These are phyloP conservation scores for Myriosclerotinia duriaeana DNA, from an alignment of 2,329 filamentous ascomycete genomes.

Conservation along the genomic window DNA sequence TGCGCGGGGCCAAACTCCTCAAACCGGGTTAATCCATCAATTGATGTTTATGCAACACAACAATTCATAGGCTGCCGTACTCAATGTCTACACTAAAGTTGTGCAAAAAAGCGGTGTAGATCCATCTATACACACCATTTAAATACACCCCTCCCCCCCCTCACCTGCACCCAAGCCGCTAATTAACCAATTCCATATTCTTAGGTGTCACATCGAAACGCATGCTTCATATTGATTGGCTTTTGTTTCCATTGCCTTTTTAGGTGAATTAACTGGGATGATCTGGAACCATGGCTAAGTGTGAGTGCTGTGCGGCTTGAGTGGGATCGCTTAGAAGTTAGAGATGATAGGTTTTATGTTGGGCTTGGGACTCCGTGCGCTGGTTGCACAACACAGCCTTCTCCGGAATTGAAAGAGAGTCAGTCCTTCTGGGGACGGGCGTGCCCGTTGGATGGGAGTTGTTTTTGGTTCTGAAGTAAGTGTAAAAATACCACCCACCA, in stretches of 20 bases:
- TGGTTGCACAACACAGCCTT: constrained; percentile 3
- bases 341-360: neutral
- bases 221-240: constrained; percentile 17
- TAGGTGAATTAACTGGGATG: neutral
- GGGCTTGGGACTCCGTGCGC: neutral
- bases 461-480: neutral
- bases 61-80: neutral
- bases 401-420: neutral
- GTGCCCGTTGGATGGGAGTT: neutral
- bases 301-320: neutral
- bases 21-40: neutral
- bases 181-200: neutral
- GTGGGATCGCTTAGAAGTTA: too few species aligned
- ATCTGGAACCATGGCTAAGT: too few species aligned
- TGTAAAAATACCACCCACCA: neutral
- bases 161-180: neutral
- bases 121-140: neutral
- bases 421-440: neutral
- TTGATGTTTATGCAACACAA: constrained; percentile 5
- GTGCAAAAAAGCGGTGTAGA: constrained; percentile 18
- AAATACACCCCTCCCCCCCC: neutral
- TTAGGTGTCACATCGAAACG: constrained; percentile 10
- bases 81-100: neutral
- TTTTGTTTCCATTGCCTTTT: neutral
- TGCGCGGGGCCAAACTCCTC: neutral